Percentiles rank a stretch among this genome's conserved stretches.
These are phyloP conservation scores for Vigna mungo DNA, from an alignment of 306 rosid species.

Conservation along the genomic window DNA sequence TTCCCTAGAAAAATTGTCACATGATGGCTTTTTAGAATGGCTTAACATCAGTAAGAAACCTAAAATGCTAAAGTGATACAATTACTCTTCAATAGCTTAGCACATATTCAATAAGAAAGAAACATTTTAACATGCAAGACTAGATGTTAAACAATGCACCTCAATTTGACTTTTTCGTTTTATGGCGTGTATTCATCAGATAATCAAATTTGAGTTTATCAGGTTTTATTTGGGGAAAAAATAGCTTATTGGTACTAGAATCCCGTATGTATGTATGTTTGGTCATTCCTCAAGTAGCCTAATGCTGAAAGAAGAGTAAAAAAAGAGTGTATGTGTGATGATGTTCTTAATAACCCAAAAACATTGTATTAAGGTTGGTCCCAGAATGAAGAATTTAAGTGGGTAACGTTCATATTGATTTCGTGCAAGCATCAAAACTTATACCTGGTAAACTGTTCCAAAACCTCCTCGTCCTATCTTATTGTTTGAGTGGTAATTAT, in stretches of 20 bases:
- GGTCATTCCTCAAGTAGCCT: background rate
- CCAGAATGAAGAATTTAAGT: conserved; percentile 9
- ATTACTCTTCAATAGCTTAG: conserved; percentile 6
- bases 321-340: background rate
- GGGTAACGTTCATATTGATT: conserved; percentile 7
- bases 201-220: no score
- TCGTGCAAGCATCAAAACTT: conserved; percentile 4
- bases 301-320: background rate
- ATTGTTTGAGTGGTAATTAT: conserved; percentile 66
- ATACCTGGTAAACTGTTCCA: conserved; percentile 93
- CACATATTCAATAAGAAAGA: no score
- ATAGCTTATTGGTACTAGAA: no score
- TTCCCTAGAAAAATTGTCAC: conserved; percentile 68
- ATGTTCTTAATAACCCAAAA: background rate
- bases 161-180: no score
- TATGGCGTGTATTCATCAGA: no score
- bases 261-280: background rate
- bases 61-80: conserved; percentile 27
- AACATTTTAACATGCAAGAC: no score
- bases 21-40: conserved; percentile 7
- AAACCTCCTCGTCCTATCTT: conserved; percentile 95
- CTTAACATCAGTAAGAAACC: conserved; percentile 11
- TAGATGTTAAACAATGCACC: no score
- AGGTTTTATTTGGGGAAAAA: no score
- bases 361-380: background rate